Evolutionary conservation across 352 stramenopile genomes (phyloP), one percentile per base, ranked within the genome.

Genomic region (Blastocystis sp.): DNA sequence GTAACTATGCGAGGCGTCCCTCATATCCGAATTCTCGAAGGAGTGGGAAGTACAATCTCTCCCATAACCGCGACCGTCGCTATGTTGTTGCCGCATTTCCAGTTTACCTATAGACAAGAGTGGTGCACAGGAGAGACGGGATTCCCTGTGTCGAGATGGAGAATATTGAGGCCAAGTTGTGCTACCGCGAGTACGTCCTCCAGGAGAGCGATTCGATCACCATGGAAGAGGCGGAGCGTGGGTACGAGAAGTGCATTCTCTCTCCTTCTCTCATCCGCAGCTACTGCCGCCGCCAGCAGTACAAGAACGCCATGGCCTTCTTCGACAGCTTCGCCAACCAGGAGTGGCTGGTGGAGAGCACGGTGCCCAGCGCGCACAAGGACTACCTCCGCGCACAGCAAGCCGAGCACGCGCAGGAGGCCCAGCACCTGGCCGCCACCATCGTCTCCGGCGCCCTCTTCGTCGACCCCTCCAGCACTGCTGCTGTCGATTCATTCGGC

Each of bases 121-220:
- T 14, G 6, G 6, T 17, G 6, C 48, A 57, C 48, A 57, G 14
- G 48, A 57, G 14, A 14, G 48, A 57, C 48, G 48, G 48, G 6
- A 57, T 57, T 68, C 74, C 74, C 10, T 59, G 52, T 4, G 52
- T 84, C 14, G 74, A 84, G 43, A 19, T 84, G 7, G 34, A 52
- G 9, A 68, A 68, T 57, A 57, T 84, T 14, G 74, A 68, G 2
- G 21, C 54, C 19, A 84, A 84, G 21, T 40, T 84, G n/a, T 70
- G 54, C 7, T 84, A 84, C 48, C 74, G 74, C n/a, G 74, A 84
- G 66, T 84, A 84, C 45, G 74, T 84, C 6, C 42, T 84, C 10
- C 34, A 69, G 42, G 52, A 84, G 61, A 45, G 10, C 7, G 74
- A 84, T 7, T 21, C 34, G 10, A 69, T 84, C 57, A 84, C 74